A percentile compares a stretch with the other conserved stretches of the same genome.
Conservation (phyloP, 1,284 basidiomycete genomes). For the Leccinum solheimii region DNA sequence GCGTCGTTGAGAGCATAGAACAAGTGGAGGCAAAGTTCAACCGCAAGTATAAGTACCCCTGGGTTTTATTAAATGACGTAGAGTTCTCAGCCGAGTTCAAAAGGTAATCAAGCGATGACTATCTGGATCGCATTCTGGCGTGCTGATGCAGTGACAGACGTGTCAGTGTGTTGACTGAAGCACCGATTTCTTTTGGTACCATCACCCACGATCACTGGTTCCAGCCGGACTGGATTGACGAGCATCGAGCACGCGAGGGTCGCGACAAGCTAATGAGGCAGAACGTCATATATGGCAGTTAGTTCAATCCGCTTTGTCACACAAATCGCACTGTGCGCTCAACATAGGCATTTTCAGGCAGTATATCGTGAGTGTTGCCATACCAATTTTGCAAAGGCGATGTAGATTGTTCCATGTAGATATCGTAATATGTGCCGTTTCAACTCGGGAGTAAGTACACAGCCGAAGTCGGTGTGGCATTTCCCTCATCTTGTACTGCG, state of each 20-base stretch:
- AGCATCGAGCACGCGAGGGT: slow-evolving; percentile 61
- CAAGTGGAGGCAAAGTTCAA: slow-evolving; percentile 65
- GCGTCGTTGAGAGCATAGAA: slow-evolving; percentile 54
- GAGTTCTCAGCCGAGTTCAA: slow-evolving; percentile 72
- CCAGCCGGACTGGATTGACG: slow-evolving; percentile 82
- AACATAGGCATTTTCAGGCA: slow-evolving; percentile 39
- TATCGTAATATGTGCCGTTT: slow-evolving; percentile 83
- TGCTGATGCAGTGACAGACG: slow-evolving; percentile 42
- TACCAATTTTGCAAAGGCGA: neutral
- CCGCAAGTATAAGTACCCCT: slow-evolving; percentile 64
- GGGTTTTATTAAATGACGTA: slow-evolving; percentile 72
- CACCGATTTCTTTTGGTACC: slow-evolving; percentile 65
- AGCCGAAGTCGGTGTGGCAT: neutral
- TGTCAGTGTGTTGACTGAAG: slow-evolving; percentile 54
- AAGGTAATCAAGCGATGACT: slow-evolving; percentile 36
- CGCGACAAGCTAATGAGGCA: slow-evolving; percentile 61
- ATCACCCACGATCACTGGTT: slow-evolving; percentile 76
- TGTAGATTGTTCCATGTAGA: slow-evolving; percentile 28
- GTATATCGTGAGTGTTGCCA: slow-evolving; percentile 47
- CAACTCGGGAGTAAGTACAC: slow-evolving; percentile 70
- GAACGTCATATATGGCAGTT: slow-evolving; percentile 71
- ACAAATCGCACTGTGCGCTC: neutral
- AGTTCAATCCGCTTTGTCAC: slow-evolving; percentile 11
- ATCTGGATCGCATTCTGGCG: neutral
- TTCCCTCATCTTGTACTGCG: slow-evolving; percentile 10